Evolutionary conservation across 371 early-diverging fungal species (phyloP), one percentile per base, ranked within the genome.

Genomic region (Circinella minor): DNA sequence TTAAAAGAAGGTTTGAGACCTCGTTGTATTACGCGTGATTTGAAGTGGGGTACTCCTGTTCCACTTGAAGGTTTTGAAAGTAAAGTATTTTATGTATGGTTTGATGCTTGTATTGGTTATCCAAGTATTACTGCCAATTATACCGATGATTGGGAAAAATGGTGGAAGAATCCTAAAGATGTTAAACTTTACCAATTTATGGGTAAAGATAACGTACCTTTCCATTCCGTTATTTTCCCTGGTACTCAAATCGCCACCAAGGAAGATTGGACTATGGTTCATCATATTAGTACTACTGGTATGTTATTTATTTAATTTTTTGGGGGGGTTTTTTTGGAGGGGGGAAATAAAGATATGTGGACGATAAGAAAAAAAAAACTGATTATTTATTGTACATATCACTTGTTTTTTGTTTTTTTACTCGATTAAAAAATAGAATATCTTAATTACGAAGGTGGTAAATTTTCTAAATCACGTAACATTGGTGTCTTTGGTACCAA

Each of bases 31-130:
- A 99, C 99, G 18, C 94, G 99, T 74, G 99, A 99, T 74, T 85
- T 99, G 77, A 99, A 98, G 80, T 99, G 99, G 99, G 99, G 99
- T 63, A 97, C 97, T 36, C 95, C 98, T 48, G 99, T 99, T 14
- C 99, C 99, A 20, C 77, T 94, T 38, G 81, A 85, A 27, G 96
- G 93, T 11, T 96, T 89, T 73, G 92, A 97, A 72, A 88, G 91
- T 61, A 99, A 99, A 85, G 99, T 99, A 37, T 99, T 99, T 70
- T 99, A 99, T 82, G 99, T 99, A 37, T 99, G 99, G 99, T 99
- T 98, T 75, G 99, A 99, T 82, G 99, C 99, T 17, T 96, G 96
- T 61, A 97, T 99, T 66, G 99, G 99, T 71, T 99, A 99, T 80
- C 92, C 93, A 13, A 97, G 97, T 61, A 98, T 99, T 78, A 98